These are phyloP conservation scores for Sarocladiaceae sp. DNA, from an alignment of 2,329 filamentous ascomycete genomes.

Conservation along the genomic window DNA sequence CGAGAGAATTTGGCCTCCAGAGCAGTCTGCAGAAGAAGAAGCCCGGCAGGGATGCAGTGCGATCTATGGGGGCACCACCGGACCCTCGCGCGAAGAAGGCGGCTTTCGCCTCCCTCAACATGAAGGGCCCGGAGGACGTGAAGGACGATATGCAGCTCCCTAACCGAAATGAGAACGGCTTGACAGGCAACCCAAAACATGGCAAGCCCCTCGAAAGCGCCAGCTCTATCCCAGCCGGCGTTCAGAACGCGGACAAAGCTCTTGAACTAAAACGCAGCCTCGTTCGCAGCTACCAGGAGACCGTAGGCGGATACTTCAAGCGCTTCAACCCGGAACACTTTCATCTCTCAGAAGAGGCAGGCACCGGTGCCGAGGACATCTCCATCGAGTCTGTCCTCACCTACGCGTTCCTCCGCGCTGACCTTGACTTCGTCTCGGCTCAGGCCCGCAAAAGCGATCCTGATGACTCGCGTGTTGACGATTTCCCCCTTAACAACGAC, in stretches of 20 bases:
- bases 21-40: conserved; percentile 60
- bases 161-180: conserved; percentile 21
- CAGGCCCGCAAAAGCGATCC: conserved; percentile 77
- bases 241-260: conserved; percentile 53
- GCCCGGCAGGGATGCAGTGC: conserved; percentile 21
- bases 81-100: conserved; percentile 18
- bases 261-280: conserved; percentile 64
- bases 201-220: conserved; percentile 30
- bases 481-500: conserved; percentile 75
- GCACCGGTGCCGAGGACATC: conserved; percentile 28
- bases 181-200: conserved; percentile 30
- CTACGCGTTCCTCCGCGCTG: conserved; percentile 89
- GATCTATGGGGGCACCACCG: conserved; percentile 15
- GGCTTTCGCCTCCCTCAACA: conserved; percentile 32
- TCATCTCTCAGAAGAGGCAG: conserved; percentile 28
- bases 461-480: conserved; percentile 62
- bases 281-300: conserved; percentile 70
- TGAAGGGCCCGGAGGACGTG: conserved; percentile 43
- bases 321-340: conserved; percentile 83
- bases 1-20: conserved; percentile 66
- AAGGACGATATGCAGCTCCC: conserved; percentile 30
- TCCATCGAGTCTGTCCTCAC: conserved; percentile 73
- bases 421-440: conserved; percentile 87
- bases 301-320: conserved; percentile 90
- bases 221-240: conserved; percentile 41